Base-by-base conservation (phyloP, 352 stramenopile genomes). In the Phytophthora constricta region DNA sequence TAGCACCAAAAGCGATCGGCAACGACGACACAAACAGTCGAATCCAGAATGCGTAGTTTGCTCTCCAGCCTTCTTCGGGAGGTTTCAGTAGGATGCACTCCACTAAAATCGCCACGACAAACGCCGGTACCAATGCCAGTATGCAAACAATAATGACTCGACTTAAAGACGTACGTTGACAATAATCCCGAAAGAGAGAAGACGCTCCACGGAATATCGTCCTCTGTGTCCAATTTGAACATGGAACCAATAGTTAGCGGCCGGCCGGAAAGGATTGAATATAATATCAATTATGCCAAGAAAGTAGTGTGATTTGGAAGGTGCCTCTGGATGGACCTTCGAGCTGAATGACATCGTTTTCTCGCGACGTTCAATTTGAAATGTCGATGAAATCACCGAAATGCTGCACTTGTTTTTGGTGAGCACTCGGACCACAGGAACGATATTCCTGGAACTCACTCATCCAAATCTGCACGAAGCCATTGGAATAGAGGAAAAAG, bases 11-110 rank as follows among this genome's bases (percentile, higher is more conserved):
- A 23, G 39, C 42, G 26, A 52, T 37, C 8, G 63, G 42, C 5
- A 63, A 39, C 2, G n/a, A 54, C 16, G 56, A 68, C 28, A 70
- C 26, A 27, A 66, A 61, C n/a, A 62, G n/a, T 4, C 67, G 67
- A 14, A 74, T 43, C 47, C 41, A 79, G 33, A 65, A 57, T n/a
- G 45, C 42, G 34, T 65, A 64, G 55, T 77, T 79, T 13, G 42
- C 58, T 27, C 37, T 39, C 55, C 62, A 74, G 2, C 62, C 62
- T 16, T 5, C 8, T 56, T 50, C 14, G 9, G 17, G 1, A 57
- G 71, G 17, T 39, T 20, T 17, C 19, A 79, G 43, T 13, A 67
- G 66, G 5, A 79, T 65, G 9, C 37, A 54, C 33, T 79, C 67
- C 10, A 76, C 16, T 13, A 66, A 11, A 5, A 68, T 51, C 2